Evolutionary conservation across 495 filamentous ascomycete species (phyloP).

Genomic region (Staphylotrichum longicolle): DNA sequence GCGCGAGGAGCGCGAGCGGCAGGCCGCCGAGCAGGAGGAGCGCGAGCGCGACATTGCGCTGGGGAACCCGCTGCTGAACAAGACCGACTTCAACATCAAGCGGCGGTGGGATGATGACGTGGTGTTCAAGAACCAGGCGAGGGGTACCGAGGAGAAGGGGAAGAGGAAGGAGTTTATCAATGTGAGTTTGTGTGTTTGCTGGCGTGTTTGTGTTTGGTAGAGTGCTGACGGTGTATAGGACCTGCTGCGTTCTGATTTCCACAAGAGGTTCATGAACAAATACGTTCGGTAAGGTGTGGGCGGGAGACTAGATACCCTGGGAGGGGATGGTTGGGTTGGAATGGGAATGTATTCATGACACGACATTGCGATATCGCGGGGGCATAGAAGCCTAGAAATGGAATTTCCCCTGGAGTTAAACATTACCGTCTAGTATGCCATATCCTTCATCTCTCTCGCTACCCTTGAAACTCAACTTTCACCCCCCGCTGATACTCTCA

Average conservation of each 20-base stretch:
- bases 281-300: conserved; percentile 42
- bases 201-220: neutral
- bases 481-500: neutral
- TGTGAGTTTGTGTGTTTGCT: conserved; percentile 45
- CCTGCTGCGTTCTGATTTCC: conserved; percentile 90
- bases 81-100: conserved; percentile 68
- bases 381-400: neutral
- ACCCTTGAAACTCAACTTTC: neutral
- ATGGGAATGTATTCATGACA: too few relatives aligned
- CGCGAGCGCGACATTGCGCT: conserved; percentile 84
- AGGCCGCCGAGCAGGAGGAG: conserved; percentile 73
- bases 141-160: conserved; percentile 85
- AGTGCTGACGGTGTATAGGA: conserved; percentile 54
- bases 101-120: conserved; percentile 97
- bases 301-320: conserved; percentile 11
- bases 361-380: neutral
- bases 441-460: too few relatives aligned
- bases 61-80: conserved; percentile 89
- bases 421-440: too few relatives aligned
- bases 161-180: conserved; percentile 97
- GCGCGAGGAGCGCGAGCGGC: conserved; percentile 77
- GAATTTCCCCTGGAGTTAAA: neutral
- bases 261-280: conserved; percentile 93
- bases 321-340: neutral
- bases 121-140: conserved; percentile 98